These are phyloP conservation scores for Nakaseomyces kungkrabaensis DNA, from an alignment of 1,139 yeast genomes.

Conservation along the genomic window DNA sequence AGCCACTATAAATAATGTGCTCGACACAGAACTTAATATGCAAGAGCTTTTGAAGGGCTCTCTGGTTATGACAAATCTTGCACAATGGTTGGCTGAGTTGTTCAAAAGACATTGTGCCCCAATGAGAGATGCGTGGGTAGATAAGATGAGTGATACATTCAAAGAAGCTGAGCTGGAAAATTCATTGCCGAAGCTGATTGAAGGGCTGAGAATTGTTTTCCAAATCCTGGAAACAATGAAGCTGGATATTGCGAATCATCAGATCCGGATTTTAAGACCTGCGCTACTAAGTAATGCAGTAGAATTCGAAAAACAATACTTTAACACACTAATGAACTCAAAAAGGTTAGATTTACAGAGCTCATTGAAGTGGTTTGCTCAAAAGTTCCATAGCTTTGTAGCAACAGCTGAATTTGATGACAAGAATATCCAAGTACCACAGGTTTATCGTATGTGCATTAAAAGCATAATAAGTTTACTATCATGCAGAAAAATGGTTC, in stretches of 20 bases:
- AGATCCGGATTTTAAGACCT: slow-evolving; percentile 76
- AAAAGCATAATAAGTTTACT: slow-evolving; percentile 42
- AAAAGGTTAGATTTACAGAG: slow-evolving; percentile 58
- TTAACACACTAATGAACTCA: slow-evolving; percentile 56
- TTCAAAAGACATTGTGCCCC: slow-evolving; percentile 62
- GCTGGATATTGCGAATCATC: slow-evolving; percentile 90
- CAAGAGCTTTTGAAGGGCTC: slow-evolving; percentile 60
- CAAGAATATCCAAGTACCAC: slow-evolving; percentile 15
- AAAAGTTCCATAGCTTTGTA: slow-evolving; percentile 28
- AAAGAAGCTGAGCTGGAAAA: slow-evolving; percentile 47
- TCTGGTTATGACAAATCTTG: slow-evolving; percentile 22
- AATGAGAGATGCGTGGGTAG: slow-evolving; percentile 87
- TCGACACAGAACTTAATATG: slow-evolving; percentile 67
- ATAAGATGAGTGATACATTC: slow-evolving; percentile 67
- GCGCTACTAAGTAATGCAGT: slow-evolving; percentile 79
- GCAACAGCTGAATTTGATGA: slow-evolving; percentile 11
- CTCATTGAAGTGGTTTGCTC: slow-evolving; percentile 62
- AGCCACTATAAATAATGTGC: slow-evolving; percentile 54
- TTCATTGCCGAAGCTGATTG: slow-evolving; percentile 51
- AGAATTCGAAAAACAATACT: slow-evolving; percentile 86
- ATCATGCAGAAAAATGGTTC: slow-evolving; percentile 71
- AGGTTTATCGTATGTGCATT: slow-evolving; percentile 23
- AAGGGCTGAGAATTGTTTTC: slow-evolving; percentile 70
- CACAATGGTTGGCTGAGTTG: slow-evolving; percentile 28
- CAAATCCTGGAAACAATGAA: slow-evolving; percentile 93